Base-by-base conservation (phyloP, 2,329 filamentous ascomycete genomes). In the Sporothrix humicola region DNA sequence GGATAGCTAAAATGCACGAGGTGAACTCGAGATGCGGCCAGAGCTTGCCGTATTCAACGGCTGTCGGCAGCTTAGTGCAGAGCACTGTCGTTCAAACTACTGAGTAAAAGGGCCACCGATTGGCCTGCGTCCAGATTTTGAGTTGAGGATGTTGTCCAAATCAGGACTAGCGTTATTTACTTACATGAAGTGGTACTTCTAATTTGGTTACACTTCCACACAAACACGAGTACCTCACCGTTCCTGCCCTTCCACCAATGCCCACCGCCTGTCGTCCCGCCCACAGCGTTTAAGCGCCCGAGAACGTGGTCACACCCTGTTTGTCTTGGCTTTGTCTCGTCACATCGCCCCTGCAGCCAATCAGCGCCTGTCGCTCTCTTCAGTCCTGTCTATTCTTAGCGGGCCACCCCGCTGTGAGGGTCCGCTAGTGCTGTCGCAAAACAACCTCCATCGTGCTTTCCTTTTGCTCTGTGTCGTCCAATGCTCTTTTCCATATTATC, bases 231-330 rank as follows among this genome's bases (percentile, higher is more conserved):
- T 70, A 58, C 52, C 52, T 3, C 9, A 7, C 2, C 12, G 26
- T 23, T 65, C 61, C 61, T 44, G 48, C 70, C 66, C 56, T 20
- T 61, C 59, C 37, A 15, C n/a, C 42, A 50, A 23, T 23, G 5
- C 2, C 65, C 61, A 68, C 44, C 44, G n/a, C 70, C 48, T 54
- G 26, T 20, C 37, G 20, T 23, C 12, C 52, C 68, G 31, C 26
- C 20, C 59, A 46, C 37, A 65, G 37, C 23, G 54, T 63, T 74
- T 77, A 77, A 76, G 76, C 76, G 76, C 76, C 76, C 73, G 68
- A 61, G 69, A 69, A 63, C 15, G 61, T 66, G 73, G 73, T 70
- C 74, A 73, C 71, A 58, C 63, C 69, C 70, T 63, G 44, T 70
- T 66, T 42, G 61, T 66, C 65, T 72, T 74, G 70, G 74, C 69